phyloP scores from a whole-genome alignment of 495 filamentous ascomycete species.

The Penicillium bovifimosum region DNA sequence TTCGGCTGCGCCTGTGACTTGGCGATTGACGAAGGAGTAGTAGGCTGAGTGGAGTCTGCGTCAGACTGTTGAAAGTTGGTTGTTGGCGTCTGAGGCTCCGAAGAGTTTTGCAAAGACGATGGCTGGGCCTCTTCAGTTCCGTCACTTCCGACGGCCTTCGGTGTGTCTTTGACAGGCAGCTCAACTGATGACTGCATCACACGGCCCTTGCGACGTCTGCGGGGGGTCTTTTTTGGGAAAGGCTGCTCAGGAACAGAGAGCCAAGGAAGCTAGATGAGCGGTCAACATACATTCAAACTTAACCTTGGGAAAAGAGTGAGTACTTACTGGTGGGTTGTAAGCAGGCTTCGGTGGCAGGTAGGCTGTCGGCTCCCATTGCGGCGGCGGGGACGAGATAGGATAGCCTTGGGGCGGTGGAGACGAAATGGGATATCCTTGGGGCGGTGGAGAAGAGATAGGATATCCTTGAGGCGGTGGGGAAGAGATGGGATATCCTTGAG shows the following conservation, averaged over 20 bases:
- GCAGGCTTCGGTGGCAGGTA: constrained; percentile 28
- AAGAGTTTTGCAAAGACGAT: constrained; percentile 31
- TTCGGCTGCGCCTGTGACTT: constrained; percentile 40
- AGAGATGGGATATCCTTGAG: constrained; percentile 24
- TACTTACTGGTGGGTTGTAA: constrained; percentile 63
- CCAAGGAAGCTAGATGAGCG: constrained; percentile 64
- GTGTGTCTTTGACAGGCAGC: constrained; percentile 43
- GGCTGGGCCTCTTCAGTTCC: constrained; percentile 17
- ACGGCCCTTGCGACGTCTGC: constrained; percentile 38
- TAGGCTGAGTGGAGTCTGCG: constrained; percentile 60
- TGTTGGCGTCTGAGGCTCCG: constrained; percentile 60
- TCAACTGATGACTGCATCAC: constrained; percentile 39
- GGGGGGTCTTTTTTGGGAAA: constrained; percentile 54
- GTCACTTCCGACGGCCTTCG: constrained; percentile 18
- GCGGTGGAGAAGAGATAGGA: constrained; percentile 23
- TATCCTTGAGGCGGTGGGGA: constrained; percentile 37
- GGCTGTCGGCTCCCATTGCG: constrained; percentile 25
- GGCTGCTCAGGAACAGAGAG: constrained; percentile 60
- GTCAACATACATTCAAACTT: constrained; percentile 3
- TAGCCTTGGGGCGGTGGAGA: too few species aligned
- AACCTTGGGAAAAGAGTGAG: neutral
- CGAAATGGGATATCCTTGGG: constrained; percentile 24
- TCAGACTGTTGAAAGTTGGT: constrained; percentile 64
- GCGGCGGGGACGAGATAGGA: too few species aligned
- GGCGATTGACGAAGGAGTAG: constrained; percentile 57